Evolutionary conservation across 805 yeast genomes (phyloP).

Genomic region (Ogataea salicorniae): DNA sequence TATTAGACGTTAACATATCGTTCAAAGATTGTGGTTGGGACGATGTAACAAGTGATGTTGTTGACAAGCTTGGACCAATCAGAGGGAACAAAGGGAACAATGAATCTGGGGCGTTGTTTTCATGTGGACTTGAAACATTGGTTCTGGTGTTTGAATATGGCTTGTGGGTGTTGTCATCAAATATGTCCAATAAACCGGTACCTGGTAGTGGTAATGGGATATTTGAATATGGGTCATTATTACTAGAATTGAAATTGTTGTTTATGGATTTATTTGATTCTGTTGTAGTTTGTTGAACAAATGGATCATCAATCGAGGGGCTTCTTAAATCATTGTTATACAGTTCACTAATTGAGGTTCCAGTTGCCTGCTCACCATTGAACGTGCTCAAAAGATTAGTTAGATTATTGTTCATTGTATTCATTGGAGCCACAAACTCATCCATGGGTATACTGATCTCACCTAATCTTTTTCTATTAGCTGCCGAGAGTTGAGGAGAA

Average conservation of each 20-base stretch:
- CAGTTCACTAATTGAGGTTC: not conserved
- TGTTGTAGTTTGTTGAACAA: not conserved
- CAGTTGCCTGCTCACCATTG: constrained; percentile 5
- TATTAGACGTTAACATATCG: constrained; percentile 11
- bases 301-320: not conserved
- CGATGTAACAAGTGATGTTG: constrained; percentile 14
- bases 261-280: not conserved
- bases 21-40: constrained; percentile 10
- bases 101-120: constrained; percentile 24
- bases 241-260: constrained; percentile 1
- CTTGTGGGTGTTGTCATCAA: constrained; percentile 16
- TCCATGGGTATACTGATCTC: constrained; percentile 31
- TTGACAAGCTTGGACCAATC: constrained; percentile 27
- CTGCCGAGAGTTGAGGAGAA: constrained; percentile 6
- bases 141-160: constrained; percentile 8
- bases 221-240: constrained; percentile 15
- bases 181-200: constrained; percentile 28
- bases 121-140: constrained; percentile 16
- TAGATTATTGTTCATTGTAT: constrained; percentile 31
- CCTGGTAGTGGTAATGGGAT: constrained; percentile 24
- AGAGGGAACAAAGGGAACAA: constrained; percentile 30
- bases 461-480: constrained; percentile 23
- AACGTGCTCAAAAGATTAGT: constrained; percentile 24
- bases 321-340: not conserved
- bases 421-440: constrained; percentile 33